Percentiles rank a stretch among this genome's conserved stretches.
phyloP scores from a whole-genome alignment of 2,329 filamentous ascomycete genomes.

The Plectosphaerella plurivora region DNA sequence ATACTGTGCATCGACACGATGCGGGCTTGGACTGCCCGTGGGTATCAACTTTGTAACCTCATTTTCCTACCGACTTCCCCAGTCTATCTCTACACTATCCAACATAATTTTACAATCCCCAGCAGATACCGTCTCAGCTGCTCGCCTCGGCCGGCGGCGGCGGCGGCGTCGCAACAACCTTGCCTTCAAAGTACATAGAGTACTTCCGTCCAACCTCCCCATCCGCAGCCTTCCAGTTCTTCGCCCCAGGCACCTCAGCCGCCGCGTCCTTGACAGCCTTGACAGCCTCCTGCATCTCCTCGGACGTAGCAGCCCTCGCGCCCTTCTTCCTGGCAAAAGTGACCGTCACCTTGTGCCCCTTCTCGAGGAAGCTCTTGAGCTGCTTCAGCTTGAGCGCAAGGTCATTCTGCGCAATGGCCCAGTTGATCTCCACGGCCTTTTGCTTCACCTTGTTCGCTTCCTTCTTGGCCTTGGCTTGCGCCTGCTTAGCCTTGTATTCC shows the following conservation, averaged over 20 bases:
- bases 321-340: conserved; percentile 63
- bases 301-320: conserved; percentile 50
- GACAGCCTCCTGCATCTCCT: conserved; percentile 59
- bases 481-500: conserved; percentile 34
- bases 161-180: background rate
- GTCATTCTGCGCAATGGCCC: conserved; percentile 77
- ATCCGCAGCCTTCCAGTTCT: conserved; percentile 38
- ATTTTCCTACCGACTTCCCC: no score
- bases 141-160: no score
- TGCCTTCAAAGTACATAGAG: conserved; percentile 37
- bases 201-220: conserved; percentile 39
- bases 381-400: conserved; percentile 65
- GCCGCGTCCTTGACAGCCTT: conserved; percentile 27
- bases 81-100: background rate
- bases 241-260: conserved; percentile 27
- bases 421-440: conserved; percentile 87
- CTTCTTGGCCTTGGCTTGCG: conserved; percentile 39
- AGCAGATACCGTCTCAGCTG: background rate
- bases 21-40: no score
- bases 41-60: no score
- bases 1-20: no score
- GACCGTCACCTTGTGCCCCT: conserved; percentile 73
- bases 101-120: background rate
- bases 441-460: conserved; percentile 34
- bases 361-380: conserved; percentile 63